Evolutionary conservation across 164 flowering plant species (phyloP).

Genomic region (Aristolochia contorta): DNA sequence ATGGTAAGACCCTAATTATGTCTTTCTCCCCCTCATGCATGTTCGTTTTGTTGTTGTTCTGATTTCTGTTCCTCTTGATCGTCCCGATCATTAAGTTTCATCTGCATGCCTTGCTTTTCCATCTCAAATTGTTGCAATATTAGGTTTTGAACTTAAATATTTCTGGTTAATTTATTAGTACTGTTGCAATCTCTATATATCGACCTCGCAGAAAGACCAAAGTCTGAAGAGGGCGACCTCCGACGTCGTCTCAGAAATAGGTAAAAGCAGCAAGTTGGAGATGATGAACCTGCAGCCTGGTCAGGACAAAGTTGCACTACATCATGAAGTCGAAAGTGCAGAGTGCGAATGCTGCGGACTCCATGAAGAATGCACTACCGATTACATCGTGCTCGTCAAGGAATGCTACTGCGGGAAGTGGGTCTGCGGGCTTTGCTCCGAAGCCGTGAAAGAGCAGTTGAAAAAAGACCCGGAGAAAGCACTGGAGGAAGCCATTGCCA

Average conservation of each 20-base stretch:
- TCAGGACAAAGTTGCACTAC: background rate
- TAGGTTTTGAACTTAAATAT: too few species aligned
- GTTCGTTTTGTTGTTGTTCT: background rate
- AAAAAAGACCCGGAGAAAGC: background rate
- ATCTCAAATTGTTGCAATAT: too few species aligned
- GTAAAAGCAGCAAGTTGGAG: too few species aligned
- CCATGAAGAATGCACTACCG: slow-evolving; percentile 44
- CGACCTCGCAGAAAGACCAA: slow-evolving; percentile 21
- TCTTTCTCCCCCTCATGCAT: background rate
- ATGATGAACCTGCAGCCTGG: background rate
- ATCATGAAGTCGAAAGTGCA: slow-evolving; percentile 15
- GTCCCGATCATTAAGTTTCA: too few species aligned
- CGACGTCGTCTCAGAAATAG: slow-evolving; percentile 23
- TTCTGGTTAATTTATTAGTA: background rate
- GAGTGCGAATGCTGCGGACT: slow-evolving; percentile 57
- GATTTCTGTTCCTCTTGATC: background rate
- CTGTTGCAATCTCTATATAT: too few species aligned
- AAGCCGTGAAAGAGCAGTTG: slow-evolving; percentile 41
- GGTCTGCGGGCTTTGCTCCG: slow-evolving; percentile 63
- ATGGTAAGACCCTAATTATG: too few species aligned
- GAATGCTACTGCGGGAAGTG: slow-evolving; percentile 33
- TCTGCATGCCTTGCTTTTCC: too few species aligned
- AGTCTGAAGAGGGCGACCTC: slow-evolving; percentile 27
- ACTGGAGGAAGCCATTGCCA: background rate
- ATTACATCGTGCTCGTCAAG: slow-evolving; percentile 28